A percentile compares a stretch with the other conserved stretches of the same genome.
phyloP scores from a whole-genome alignment of 2,329 filamentous ascomycete genomes.

The Sporothrix mexicana region DNA sequence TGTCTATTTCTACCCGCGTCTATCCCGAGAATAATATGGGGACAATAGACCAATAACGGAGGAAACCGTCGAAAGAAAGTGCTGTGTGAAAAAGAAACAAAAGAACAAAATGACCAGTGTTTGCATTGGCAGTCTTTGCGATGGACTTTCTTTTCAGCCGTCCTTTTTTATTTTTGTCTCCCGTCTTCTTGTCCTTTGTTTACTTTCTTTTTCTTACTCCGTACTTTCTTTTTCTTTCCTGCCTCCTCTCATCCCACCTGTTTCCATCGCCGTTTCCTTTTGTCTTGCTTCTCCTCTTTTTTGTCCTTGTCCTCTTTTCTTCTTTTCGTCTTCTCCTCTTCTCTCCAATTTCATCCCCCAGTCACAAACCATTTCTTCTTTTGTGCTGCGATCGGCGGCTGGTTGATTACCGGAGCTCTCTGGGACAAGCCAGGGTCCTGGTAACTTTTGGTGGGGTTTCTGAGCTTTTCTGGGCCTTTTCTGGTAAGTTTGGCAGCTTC shows the following conservation, averaged over 20 bases:
- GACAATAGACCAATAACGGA: background rate
- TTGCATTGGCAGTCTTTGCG: conserved; percentile 16
- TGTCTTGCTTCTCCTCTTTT: background rate
- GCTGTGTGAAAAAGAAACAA: background rate
- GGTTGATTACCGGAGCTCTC: conserved; percentile 19
- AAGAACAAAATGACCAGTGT: background rate
- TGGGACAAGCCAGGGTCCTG: conserved; percentile 1
- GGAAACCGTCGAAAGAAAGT: background rate
- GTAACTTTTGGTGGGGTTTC: background rate
- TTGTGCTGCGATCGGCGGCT: conserved; percentile 2
- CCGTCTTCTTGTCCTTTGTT: background rate
- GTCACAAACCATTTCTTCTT: conserved; percentile 8
- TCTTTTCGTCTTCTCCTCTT: background rate
- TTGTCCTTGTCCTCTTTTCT: background rate
- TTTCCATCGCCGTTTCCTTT: background rate
- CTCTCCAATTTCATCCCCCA: background rate
- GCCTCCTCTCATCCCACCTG: background rate
- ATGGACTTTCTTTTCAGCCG: background rate
- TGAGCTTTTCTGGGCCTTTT: no score
- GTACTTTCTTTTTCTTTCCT: background rate
- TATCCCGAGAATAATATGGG: background rate
- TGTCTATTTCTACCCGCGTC: conserved; percentile 23
- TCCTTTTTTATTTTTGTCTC: background rate
- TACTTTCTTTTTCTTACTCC: no score
- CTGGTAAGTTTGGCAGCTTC: no score